Evolutionary conservation across 106 monocot genomes (phyloP), one percentile per base, ranked within the genome.

Genomic region (Cymbidium sinense): DNA sequence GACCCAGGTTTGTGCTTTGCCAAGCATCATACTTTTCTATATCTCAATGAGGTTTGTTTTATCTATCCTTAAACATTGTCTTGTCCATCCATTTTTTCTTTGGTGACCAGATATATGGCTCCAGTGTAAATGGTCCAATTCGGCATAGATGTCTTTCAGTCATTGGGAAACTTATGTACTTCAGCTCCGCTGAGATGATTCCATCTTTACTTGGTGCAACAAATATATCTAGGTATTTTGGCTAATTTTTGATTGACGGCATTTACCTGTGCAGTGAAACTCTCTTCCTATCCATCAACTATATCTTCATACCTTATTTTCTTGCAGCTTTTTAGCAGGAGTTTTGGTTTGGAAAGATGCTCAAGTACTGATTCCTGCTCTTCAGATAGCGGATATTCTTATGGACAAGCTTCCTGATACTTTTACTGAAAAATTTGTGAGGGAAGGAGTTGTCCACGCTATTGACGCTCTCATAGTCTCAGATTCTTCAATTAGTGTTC

Each of bases 371-470:
- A 90, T 94, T 34, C 96, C 94, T 82, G 91, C 96, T 82, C 88
- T 98, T 73, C 94, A 98, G 51, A 94, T 98, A 76, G 91, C 90
- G 27, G 96, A 98, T 54, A 86, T 91, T 78, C 82, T 94, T 27
- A 94, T 98, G 94, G 94, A 98, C 55, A 94, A 98, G 74, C 91
- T 94, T 87, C 98, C 94, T 44, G 98, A 76, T 78, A 94, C 77
- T 51, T 98, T 98, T 75, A 86, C 92, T 18, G 90, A 94, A 77
- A 80, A 89, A 82, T 98, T 98, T 89, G 87, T 94, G 34, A 92
- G 96, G 78, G 98, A 98, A 94, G 98, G 98, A 37, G 92, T 98
- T 37, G 88, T 98, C 77, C 98, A 98, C 92, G 94, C 98, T 73
- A 79, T 98, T 34, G 94, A 94, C 55, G 67, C 85, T 61, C 90